A percentile compares a stretch with the other conserved stretches of the same genome.
phyloP scores from a whole-genome alignment of 2,329 filamentous ascomycete genomes.

The Immersiporthe knoxdaviesiana region DNA sequence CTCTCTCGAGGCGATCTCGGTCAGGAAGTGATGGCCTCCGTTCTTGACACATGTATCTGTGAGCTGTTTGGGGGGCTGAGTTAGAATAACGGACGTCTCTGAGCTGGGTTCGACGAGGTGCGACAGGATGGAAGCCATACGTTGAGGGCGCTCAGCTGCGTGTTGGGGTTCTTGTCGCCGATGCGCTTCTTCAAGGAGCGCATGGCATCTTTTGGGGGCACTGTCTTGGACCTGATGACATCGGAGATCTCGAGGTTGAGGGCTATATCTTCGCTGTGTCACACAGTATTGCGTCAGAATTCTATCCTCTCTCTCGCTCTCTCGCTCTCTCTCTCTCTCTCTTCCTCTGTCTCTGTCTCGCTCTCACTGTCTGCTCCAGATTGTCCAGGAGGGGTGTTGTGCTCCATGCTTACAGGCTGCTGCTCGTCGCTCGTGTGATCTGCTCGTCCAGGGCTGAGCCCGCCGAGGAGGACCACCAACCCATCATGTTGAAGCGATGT shows the following conservation, averaged over 20 bases:
- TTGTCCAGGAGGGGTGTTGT: background rate
- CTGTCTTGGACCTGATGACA: slow-evolving; percentile 94
- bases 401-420: slow-evolving; percentile 72
- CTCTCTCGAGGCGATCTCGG: slow-evolving; percentile 93
- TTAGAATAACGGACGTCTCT: slow-evolving; percentile 7
- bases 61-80: slow-evolving; percentile 59
- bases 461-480: slow-evolving; percentile 92
- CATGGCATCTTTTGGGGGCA: slow-evolving; percentile 98
- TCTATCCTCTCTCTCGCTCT: background rate
- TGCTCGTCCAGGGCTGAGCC: slow-evolving; percentile 94
- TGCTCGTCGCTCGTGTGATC: slow-evolving; percentile 92
- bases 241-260: slow-evolving; percentile 98
- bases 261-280: slow-evolving; percentile 84
- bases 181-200: slow-evolving; percentile 91
- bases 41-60: slow-evolving; percentile 99
- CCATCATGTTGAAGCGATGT: slow-evolving; percentile 65
- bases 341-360: background rate
- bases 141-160: slow-evolving; percentile 92
- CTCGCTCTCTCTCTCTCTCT: background rate
- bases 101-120: background rate
- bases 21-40: slow-evolving; percentile 90
- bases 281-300: slow-evolving; percentile 30
- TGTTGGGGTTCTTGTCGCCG: slow-evolving; percentile 96
- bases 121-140: slow-evolving; percentile 50
- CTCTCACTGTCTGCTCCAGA: background rate